A percentile compares a stretch with the other conserved stretches of the same genome.
These are phyloP conservation scores for Trichoderma sp. DNA, from an alignment of 2,329 filamentous ascomycete species.

Conservation along the genomic window DNA sequence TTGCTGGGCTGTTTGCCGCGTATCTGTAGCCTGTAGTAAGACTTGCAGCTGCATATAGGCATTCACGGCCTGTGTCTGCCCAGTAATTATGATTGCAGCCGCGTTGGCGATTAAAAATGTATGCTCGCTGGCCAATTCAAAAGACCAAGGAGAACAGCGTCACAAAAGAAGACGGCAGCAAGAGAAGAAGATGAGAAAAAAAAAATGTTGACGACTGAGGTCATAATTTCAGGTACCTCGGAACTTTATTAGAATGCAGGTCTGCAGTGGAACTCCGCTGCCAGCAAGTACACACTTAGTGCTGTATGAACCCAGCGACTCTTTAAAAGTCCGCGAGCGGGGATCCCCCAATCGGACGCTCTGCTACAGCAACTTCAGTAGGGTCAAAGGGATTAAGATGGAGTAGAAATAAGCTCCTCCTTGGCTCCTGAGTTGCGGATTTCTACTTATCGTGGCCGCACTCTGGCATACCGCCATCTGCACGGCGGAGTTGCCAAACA, in stretches of 20 bases:
- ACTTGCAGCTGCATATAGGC: neutral
- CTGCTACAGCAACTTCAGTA: neutral
- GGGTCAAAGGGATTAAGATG: neutral
- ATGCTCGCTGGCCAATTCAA: neutral
- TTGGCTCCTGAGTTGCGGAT: conserved; percentile 6
- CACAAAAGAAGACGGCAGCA: neutral
- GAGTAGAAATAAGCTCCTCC: neutral
- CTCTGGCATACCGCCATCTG: neutral
- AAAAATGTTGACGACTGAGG: neutral
- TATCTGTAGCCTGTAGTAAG: neutral
- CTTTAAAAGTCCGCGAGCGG: conserved; percentile 25
- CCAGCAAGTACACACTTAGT: conserved; percentile 8
- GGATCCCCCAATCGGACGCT: conserved; percentile 10
- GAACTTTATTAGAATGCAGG: neutral
- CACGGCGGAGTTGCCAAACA: conserved; percentile 12
- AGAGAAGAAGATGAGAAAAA: neutral
- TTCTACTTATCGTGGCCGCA: neutral
- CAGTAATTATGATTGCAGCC: neutral
- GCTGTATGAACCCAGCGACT: neutral
- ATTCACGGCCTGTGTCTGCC: neutral
- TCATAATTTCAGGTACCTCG: neutral
- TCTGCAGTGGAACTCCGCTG: conserved; percentile 14
- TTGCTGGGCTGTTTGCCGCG: neutral
- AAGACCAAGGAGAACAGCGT: no score
- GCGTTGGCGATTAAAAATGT: neutral